Evolutionary conservation across 2,329 filamentous ascomycete species (phyloP).

Genomic region (Fusarium sp.): DNA sequence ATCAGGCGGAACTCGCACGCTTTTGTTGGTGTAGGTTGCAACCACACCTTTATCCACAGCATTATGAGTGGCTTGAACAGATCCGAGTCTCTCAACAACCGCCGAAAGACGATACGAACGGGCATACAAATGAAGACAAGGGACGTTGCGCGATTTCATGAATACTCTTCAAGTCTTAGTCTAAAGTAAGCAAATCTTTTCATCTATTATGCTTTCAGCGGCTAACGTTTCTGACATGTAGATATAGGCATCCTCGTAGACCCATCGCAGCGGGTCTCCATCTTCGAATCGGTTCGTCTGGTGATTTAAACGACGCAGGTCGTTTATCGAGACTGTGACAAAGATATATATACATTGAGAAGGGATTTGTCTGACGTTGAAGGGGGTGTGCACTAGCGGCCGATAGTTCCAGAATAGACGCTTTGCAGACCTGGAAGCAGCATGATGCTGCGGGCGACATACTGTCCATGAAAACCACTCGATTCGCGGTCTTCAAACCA

Average conservation of each 20-base stretch:
- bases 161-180: not conserved
- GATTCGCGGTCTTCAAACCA: not conserved
- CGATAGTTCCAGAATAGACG: not conserved
- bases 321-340: not conserved
- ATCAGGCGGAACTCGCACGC: not conserved
- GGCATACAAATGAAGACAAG: too few species aligned
- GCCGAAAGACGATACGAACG: not conserved
- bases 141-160: not conserved
- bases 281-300: not conserved
- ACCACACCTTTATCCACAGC: not conserved
- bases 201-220: not conserved
- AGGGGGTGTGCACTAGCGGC: not conserved
- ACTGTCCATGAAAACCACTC: not conserved
- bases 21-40: not conserved
- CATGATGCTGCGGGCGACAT: not conserved
- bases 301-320: not conserved
- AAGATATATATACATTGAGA: too few species aligned
- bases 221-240: not conserved
- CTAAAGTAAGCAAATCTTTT: not conserved
- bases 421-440: not conserved
- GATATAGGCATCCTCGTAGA: not conserved
- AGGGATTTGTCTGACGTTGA: too few species aligned
- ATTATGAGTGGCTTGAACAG: not conserved
- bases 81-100: not conserved
- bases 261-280: too few species aligned